These are phyloP conservation scores for Candida dajiaensis DNA, from an alignment of 805 yeast genomes.

Conservation along the genomic window DNA sequence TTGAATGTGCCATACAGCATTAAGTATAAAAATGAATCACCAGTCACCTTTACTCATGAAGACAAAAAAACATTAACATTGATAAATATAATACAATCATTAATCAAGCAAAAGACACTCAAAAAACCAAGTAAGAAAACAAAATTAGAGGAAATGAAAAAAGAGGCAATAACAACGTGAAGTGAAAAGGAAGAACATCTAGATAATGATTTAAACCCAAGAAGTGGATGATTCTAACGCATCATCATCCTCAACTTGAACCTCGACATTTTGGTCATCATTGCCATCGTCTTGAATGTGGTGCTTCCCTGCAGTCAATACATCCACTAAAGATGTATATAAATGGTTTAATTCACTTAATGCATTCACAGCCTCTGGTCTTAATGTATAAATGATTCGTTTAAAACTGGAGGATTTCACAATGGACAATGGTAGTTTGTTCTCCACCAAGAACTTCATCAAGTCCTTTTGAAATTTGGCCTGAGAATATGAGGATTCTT, in stretches of 20 bases:
- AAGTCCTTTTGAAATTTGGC: conserved; percentile 45
- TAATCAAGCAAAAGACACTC: not conserved
- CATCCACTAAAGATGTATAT: conserved; percentile 41
- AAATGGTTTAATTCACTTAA: conserved; percentile 40
- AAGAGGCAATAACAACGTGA: not conserved
- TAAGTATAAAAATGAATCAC: not conserved
- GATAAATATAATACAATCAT: not conserved
- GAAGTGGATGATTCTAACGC: conserved; percentile 1
- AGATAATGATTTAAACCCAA: conserved; percentile 3
- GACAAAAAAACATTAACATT: not conserved
- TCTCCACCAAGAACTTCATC: conserved; percentile 44
- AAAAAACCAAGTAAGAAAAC: not conserved
- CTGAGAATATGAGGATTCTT: conserved; percentile 38
- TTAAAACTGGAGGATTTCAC: conserved; percentile 47
- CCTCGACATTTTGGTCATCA: not conserved
- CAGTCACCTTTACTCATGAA: too few species aligned
- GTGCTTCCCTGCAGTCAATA: conserved; percentile 8
- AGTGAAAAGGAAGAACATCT: not conserved
- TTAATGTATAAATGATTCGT: conserved; percentile 44
- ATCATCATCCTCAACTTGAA: conserved; percentile 3
- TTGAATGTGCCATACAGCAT: too few species aligned
- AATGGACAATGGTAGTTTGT: conserved; percentile 41
- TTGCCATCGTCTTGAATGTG: not conserved
- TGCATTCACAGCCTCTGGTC: conserved; percentile 42
- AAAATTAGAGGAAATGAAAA: not conserved